Evolutionary conservation across 805 yeast genomes (phyloP), one percentile per base, ranked within the genome.

Genomic region (Metschnikowia lachancei): DNA sequence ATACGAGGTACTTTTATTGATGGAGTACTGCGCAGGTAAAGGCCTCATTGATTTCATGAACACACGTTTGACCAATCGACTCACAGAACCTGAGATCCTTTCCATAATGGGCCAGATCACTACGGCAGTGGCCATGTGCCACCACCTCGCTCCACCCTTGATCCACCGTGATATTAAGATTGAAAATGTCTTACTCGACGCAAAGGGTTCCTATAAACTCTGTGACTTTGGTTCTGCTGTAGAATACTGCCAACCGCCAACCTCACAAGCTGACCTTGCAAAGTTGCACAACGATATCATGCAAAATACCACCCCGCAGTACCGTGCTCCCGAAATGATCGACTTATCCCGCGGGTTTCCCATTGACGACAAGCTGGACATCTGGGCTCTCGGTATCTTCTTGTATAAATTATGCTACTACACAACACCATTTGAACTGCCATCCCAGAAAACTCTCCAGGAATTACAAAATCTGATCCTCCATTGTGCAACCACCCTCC

Each of bases 211-310:
- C 24, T 87, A 73, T 62, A 87, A 87, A 64, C 65, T 87, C 20
- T 85, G 92, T 66, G 95, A 87, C 66, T 87, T 87, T 67, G 95
- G 95, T 2, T 83, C 90, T 2, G 85, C 90, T 0, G 83, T 85
- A 9, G 80, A 81, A 10, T 76, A 80, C 24, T 63, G 82, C 39
- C 74, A 83, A 28, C 82, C 84, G 0, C 90, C 95, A 4, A 67
- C 73, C 40, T 79, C 73, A 46, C 72, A 78, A 2, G 82, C 80
- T 45, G 91, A 86, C 55, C 69, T 82, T 38, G 73, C 76, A 39
- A 64, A 70, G 26, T 67, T 86, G 24, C 84, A 80, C 54, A 80
- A 82, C 49, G 94, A 87, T 62, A 76, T 87, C 34, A 66, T 85
- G 76, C 83, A 79, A 47, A 86, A 86, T 63, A 87, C 95, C 1